phyloP scores from a whole-genome alignment of 1,284 basidiomycete genomes.

The Neotropicomus parvogracilis region DNA sequence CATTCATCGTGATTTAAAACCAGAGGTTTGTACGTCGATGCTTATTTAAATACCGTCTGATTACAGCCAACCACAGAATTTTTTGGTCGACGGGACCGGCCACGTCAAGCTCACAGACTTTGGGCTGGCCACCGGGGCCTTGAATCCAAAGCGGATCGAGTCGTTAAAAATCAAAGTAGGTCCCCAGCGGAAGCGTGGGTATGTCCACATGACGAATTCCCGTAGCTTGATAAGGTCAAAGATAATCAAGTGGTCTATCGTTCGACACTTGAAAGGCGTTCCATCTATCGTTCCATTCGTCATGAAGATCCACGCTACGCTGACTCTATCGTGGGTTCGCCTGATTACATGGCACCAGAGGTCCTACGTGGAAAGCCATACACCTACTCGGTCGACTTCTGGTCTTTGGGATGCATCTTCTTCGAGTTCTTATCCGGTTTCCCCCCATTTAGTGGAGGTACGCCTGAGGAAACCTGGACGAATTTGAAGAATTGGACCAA shows the following conservation, averaged over 20 bases:
- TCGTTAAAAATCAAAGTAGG: conserved; percentile 86
- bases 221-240: conserved; percentile 92
- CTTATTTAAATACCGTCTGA: neutral
- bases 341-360: conserved; percentile 95
- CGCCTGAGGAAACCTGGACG: conserved; percentile 98
- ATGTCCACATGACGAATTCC: neutral
- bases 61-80: conserved; percentile 64
- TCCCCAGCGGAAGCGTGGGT: neutral
- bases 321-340: conserved; percentile 97
- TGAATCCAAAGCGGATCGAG: conserved; percentile 95
- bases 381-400: conserved; percentile 95
- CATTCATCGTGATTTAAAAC: conserved; percentile 96
- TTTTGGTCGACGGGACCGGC: conserved; percentile 91
- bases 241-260: conserved; percentile 89
- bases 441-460: conserved; percentile 95
- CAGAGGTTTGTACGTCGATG: conserved; percentile 60
- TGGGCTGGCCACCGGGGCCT: conserved; percentile 92
- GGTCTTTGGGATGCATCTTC: conserved; percentile 97
- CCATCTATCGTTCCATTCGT: conserved; percentile 91
- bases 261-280: conserved; percentile 92
- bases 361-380: conserved; percentile 95
- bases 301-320: conserved; percentile 92
- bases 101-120: conserved; percentile 99
- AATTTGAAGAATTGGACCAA: conserved; percentile 98
- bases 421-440: conserved; percentile 98